Evolutionary conservation across 2,329 filamentous ascomycete genomes (phyloP), one percentile per base, ranked within the genome.

Genomic region (Colletotrichum sp.): DNA sequence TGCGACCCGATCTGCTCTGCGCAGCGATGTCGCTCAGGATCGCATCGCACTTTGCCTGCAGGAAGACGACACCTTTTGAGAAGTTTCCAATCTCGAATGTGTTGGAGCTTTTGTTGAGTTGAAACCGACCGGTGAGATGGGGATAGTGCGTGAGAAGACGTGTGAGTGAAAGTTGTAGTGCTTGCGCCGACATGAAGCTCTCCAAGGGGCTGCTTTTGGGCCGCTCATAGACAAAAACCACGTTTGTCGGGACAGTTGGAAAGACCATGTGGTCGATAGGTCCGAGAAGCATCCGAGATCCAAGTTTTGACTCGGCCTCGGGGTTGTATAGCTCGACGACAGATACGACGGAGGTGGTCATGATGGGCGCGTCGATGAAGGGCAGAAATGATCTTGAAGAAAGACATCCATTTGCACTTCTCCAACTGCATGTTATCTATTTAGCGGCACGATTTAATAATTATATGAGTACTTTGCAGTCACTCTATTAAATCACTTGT

Each of bases 51-150:
- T 44, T 4, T n/a, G 39, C 39, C 39, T 44, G 39, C 39, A 10
- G 2, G 3, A 44, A 44, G 5, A 4, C 39, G 0, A 12, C 39
- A 0, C 39, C 18, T 44, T 44, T 44, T 0, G 39, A 12, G 3
- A 44, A 44, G 18, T 6, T 16, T 10, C 39, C 39, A 10, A 44
- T 10, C 18, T 44, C 39, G 9, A 44, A 44, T 44, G 39, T 44
- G 5, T 44, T 10, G 39, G 18, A 44, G 39, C 8, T 10, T 44
- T 18, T 44, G 39, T 44, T 44, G 18, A 44, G 8, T 0, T n/a
- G 16, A 12, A 44, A 44, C 8, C 39, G 18, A 3, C 39, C 39
- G 2, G 18, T 44, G 5, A 44, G 39, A 2, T 44, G 39, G 0
- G 39, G 8, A 44, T 44, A 44, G 39, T 44, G 2, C 2, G 2